These are phyloP conservation scores for Jamesozyma gamospora DNA, from an alignment of 805 yeast genomes.

Conservation along the genomic window DNA sequence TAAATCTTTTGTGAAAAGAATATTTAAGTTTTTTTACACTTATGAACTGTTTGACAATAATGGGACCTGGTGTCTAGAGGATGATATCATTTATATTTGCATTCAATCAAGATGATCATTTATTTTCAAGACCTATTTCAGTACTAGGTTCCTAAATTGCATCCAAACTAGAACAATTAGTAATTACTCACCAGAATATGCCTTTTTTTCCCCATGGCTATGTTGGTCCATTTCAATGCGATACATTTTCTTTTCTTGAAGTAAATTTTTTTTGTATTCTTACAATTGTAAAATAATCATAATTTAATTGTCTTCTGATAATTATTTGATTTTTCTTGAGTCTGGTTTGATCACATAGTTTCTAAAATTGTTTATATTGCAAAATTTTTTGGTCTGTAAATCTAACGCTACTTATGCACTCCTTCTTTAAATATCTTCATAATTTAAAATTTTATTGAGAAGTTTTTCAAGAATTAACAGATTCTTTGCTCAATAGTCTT, in stretches of 20 bases:
- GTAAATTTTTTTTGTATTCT: neutral
- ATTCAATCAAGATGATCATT: neutral
- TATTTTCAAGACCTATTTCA: neutral
- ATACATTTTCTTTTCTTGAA: conserved; percentile 4
- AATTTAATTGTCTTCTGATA: neutral
- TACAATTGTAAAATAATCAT: neutral
- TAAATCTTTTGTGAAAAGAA: neutral
- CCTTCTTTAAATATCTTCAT: too few relatives aligned
- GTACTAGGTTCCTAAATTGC: conserved; percentile 53
- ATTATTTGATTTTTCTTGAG: neutral
- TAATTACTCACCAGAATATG: conserved; percentile 61
- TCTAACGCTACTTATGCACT: too few relatives aligned
- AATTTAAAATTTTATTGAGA: too few relatives aligned
- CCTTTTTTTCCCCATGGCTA: conserved; percentile 30
- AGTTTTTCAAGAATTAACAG: too few relatives aligned
- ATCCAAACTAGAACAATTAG: conserved; percentile 64
- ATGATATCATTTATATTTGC: neutral
- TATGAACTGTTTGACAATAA: neutral
- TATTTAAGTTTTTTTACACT: neutral
- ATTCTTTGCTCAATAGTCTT: too few relatives aligned
- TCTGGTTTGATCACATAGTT: too few relatives aligned
- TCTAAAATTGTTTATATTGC: too few relatives aligned
- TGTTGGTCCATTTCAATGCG: conserved; percentile 58
- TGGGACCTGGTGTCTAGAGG: neutral
- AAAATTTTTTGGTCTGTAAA: too few relatives aligned